Conservation (phyloP, 805 yeast genomes). For the Saccharomycopsis fodiens region DNA sequence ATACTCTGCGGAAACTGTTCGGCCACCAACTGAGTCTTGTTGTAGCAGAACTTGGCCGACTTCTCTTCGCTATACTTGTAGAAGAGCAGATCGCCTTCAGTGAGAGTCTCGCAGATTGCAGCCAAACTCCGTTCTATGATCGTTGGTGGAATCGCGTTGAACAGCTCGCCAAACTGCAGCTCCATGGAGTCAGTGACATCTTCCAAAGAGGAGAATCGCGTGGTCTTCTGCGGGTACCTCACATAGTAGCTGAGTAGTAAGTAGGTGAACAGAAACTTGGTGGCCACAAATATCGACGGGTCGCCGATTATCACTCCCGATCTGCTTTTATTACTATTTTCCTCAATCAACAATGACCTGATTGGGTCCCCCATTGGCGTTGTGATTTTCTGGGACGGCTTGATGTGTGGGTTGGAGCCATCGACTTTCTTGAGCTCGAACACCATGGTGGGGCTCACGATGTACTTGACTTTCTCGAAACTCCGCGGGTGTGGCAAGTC, state of each 20-base stretch:
- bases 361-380: neutral
- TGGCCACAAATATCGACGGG: constrained; percentile 13
- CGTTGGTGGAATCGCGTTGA: constrained; percentile 1
- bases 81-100: constrained; percentile 10
- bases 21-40: constrained; percentile 7
- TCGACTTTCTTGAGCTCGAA: neutral
- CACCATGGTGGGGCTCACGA: neutral
- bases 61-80: constrained; percentile 8
- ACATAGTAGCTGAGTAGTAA: constrained; percentile 9
- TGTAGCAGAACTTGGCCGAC: neutral
- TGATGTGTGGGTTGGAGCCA: neutral
- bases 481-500: neutral
- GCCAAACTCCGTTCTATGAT: constrained; percentile 1
- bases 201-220: constrained; percentile 13
- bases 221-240: neutral
- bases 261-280: constrained; percentile 9
- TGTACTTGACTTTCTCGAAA: neutral
- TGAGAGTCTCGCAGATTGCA: constrained; percentile 10
- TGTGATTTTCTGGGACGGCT: neutral
- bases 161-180: constrained; percentile 1
- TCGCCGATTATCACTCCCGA: constrained; percentile 10
- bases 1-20: constrained; percentile 14
- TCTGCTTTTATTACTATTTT: neutral
- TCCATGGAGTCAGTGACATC: constrained; percentile 18
- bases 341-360: neutral